Conservation (phyloP, 2,329 filamentous ascomycete species). For the Ophiostoma piceae region DNA sequence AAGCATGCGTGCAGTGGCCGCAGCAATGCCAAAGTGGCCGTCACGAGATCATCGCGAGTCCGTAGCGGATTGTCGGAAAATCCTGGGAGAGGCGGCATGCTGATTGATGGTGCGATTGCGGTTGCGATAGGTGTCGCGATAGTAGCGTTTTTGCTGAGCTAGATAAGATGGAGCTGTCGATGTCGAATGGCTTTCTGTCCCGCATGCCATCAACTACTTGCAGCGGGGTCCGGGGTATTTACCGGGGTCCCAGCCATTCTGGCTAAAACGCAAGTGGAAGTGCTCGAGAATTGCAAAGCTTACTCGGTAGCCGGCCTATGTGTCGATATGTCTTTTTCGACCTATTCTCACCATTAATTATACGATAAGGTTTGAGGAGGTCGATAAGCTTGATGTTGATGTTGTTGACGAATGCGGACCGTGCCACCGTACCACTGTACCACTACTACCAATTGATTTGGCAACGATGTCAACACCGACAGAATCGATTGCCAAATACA, state of each 20-base stretch:
- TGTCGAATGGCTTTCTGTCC: background rate
- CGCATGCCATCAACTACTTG: constrained; percentile 3
- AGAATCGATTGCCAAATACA: too few species aligned
- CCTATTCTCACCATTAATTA: too few species aligned
- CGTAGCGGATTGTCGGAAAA: constrained; percentile 41
- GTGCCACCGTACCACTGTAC: too few species aligned
- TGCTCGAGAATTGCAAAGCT: background rate
- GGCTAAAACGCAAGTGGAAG: background rate
- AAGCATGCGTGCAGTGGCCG: constrained; percentile 34
- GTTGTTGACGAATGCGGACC: too few species aligned
- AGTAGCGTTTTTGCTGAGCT: background rate
- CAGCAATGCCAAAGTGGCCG: constrained; percentile 35
- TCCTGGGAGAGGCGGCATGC: constrained; percentile 32
- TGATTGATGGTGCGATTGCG: background rate
- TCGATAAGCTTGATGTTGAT: too few species aligned
- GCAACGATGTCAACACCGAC: too few species aligned
- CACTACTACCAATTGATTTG: too few species aligned
- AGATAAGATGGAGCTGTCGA: background rate
- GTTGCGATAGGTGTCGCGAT: background rate
- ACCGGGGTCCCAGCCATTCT: background rate
- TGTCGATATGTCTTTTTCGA: background rate
- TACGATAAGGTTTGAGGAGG: background rate
- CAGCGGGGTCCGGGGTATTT: constrained; percentile 19
- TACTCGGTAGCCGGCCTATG: background rate
- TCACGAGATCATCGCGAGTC: constrained; percentile 36